A percentile compares a stretch with the other conserved stretches of the same genome.
These are phyloP conservation scores for Aspergillus aculeatinus DNA, from an alignment of 2,329 filamentous ascomycete genomes.

Conservation along the genomic window DNA sequence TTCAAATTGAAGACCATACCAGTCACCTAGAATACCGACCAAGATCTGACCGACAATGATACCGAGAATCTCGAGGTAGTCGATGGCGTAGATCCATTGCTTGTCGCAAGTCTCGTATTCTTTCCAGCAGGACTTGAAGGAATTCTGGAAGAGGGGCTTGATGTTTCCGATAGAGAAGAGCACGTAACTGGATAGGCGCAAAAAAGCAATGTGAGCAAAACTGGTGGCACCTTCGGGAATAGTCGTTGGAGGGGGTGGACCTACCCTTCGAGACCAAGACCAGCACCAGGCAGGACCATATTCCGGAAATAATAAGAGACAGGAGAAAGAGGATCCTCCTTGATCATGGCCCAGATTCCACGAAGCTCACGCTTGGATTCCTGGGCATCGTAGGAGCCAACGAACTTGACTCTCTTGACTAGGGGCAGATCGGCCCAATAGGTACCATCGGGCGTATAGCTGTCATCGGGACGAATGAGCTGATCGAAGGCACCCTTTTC, in stretches of 20 bases:
- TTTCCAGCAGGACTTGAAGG: conserved; percentile 79
- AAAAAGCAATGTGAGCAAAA: not conserved
- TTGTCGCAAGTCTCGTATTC: conserved; percentile 64
- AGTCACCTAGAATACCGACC: conserved; percentile 77
- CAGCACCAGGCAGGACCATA: conserved; percentile 87
- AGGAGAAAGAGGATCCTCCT: conserved; percentile 80
- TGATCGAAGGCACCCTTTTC: conserved; percentile 70
- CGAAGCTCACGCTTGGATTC: conserved; percentile 69
- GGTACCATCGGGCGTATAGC: conserved; percentile 74
- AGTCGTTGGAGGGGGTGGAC: conserved; percentile 20
- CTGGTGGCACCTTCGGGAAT: not conserved
- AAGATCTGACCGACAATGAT: conserved; percentile 92
- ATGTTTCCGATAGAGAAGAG: conserved; percentile 96
- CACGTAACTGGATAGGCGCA: conserved; percentile 65
- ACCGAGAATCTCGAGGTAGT: conserved; percentile 89
- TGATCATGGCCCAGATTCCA: conserved; percentile 74
- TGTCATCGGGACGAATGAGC: conserved; percentile 83
- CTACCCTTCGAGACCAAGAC: conserved; percentile 81
- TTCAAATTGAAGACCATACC: conserved; percentile 37
- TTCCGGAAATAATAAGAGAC: conserved; percentile 85
- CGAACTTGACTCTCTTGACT: conserved; percentile 69
- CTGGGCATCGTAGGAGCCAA: conserved; percentile 67
- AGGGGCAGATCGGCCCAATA: conserved; percentile 92
- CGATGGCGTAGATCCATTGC: conserved; percentile 80
- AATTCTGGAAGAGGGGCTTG: conserved; percentile 72